Conservation (phyloP, 1,284 basidiomycete genomes). For the Leccinum solheimii region DNA sequence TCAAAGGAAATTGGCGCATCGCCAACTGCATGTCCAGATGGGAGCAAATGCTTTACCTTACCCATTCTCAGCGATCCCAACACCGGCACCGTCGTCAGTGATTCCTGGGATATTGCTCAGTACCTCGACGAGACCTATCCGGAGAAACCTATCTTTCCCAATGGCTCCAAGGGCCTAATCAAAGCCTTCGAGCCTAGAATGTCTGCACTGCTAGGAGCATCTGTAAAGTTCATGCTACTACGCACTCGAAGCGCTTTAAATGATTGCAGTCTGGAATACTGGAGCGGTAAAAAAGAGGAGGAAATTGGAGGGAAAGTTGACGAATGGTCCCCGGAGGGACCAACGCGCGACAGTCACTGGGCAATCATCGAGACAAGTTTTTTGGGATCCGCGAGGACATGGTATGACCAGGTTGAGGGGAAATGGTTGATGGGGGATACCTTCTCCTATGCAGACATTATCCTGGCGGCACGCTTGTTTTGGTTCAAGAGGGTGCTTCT, state of each 20-base stretch:
- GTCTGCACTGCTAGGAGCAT: not conserved
- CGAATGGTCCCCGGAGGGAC: not conserved
- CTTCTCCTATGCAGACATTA: not conserved
- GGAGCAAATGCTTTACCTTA: conserved; percentile 29
- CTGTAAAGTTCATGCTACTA: not conserved
- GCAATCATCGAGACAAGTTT: not conserved
- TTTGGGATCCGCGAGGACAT: not conserved
- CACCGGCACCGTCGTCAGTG: conserved; percentile 36
- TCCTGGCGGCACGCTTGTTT: not conserved
- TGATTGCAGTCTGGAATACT: not conserved
- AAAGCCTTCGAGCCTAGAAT: not conserved
- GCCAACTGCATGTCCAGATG: conserved; percentile 14
- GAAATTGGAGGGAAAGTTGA: not conserved
- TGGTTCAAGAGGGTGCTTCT: conserved; percentile 23
- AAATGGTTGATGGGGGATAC: not conserved
- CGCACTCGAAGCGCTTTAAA: not conserved
- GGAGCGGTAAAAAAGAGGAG: not conserved
- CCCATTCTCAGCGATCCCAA: conserved; percentile 38
- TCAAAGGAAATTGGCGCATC: conserved; percentile 32
- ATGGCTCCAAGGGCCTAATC: not conserved
- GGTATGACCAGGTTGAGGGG: not conserved
- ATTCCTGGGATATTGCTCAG: conserved; percentile 12
- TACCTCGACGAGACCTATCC: not conserved
- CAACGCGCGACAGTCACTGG: not conserved
- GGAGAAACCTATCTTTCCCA: not conserved